Evolutionary conservation across 768 basidiomycete species (phyloP), one percentile per base, ranked within the genome.

Genomic region (Serendipita sp.): DNA sequence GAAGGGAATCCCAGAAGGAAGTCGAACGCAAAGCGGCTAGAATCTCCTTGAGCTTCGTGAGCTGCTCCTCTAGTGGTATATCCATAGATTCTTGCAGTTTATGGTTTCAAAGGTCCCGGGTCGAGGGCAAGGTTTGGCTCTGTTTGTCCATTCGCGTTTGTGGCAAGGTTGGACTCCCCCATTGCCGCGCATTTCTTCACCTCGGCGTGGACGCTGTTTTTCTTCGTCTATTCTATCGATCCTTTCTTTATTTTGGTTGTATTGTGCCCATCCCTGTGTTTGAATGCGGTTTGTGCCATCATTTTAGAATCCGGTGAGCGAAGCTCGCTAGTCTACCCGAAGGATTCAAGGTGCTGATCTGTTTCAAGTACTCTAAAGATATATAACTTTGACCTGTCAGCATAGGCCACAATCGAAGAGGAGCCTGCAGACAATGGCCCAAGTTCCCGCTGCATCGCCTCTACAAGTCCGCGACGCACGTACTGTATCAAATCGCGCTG

Each of bases 401-500:
- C 34, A 14, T 38, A 5, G 14, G 34, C n/a, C 20, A 9, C 45
- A 48, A 48, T 9, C 45, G 45, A 20, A 48, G 20, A 9, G 7
- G 45, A 7, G 26, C n/a, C 9, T n/a, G 20, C 5, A 9, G 20
- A 20, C 7, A 48, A 48, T 48, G 26, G 45, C 45, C 7, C 45
- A 48, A 38, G 34, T 48, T 28, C n/a, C 7, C n/a, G 9, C 9
- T 17, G 53, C 5, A 34, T 24, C 13, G 11, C 13, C 22, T 17
- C 28, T 58, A 11, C 53, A 58, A 33, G 53, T 58, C n/a, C 53
- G 53, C 53, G 53, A 58, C 30, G 53, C 53, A 13, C 22, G 53
- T 24, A n/a, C 53, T n/a, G 53, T 22, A n/a, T 22, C 30, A 9
- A 58, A 58, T 33, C 53, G 53, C 24, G 17, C 4, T 11, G 53